Evolutionary conservation across 495 filamentous ascomycete genomes (phyloP).

Genomic region (Xeromyces bisporus): DNA sequence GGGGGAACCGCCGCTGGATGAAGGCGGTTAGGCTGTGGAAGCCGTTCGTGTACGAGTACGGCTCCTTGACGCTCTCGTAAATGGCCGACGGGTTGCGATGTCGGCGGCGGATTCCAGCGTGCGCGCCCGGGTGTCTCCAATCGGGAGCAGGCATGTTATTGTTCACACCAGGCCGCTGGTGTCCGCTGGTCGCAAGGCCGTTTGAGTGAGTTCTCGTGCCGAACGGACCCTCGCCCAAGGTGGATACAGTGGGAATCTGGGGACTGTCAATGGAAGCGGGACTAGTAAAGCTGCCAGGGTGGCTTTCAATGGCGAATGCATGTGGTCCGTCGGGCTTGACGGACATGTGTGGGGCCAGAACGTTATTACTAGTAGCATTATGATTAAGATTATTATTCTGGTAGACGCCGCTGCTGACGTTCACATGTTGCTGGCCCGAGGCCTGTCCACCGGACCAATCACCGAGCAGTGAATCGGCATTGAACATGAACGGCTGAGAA

Average conservation of each 20-base stretch:
- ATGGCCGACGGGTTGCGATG: constrained; percentile 64
- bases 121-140: constrained; percentile 31
- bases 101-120: constrained; percentile 31
- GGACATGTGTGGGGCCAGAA: constrained; percentile 22
- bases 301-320: constrained; percentile 57
- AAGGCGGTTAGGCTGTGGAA: constrained; percentile 82
- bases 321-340: constrained; percentile 36
- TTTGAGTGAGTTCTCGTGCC: constrained; percentile 13
- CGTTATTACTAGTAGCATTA: no score
- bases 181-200: constrained; percentile 3
- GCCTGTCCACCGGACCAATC: constrained; percentile 28
- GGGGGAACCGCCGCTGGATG: constrained; percentile 56
- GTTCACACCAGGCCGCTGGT: constrained; percentile 22
- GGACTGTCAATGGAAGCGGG: constrained; percentile 37
- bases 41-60: constrained; percentile 75
- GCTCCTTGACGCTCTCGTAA: constrained; percentile 74
- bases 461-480: constrained; percentile 25
- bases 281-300: constrained; percentile 43
- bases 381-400: constrained; percentile 10
- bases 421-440: constrained; percentile 23
- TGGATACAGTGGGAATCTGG: constrained; percentile 25
- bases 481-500: constrained; percentile 32
- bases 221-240: constrained; percentile 22
- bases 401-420: constrained; percentile 25
- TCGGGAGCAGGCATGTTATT: constrained; percentile 29